phyloP scores from a whole-genome alignment of 2,329 filamentous ascomycete species.

The Alternaria infectoria region DNA sequence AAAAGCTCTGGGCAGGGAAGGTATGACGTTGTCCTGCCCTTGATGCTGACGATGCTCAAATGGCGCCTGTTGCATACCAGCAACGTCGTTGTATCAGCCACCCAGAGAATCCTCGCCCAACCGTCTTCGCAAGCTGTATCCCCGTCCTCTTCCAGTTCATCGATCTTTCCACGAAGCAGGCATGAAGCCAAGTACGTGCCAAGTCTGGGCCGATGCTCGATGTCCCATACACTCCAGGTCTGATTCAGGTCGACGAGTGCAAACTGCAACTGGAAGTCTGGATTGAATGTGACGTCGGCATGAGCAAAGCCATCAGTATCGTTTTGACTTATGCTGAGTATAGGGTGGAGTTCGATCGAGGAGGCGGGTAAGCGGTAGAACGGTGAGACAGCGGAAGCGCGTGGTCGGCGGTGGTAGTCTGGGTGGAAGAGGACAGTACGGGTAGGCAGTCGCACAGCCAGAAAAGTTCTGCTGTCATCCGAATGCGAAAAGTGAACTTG shows the following conservation, averaged over 20 bases:
- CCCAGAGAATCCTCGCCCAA: constrained; percentile 60
- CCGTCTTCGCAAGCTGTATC: constrained; percentile 47
- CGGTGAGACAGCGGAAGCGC: constrained; percentile 19
- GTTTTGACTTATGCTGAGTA: constrained; percentile 60
- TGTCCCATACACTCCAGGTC: constrained; percentile 72
- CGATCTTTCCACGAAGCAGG: constrained; percentile 35
- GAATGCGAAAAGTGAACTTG: constrained; percentile 60
- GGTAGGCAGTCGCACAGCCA: constrained; percentile 58
- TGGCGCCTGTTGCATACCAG: constrained; percentile 59
- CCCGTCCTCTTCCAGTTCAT: constrained; percentile 3
- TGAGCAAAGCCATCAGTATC: constrained; percentile 64
- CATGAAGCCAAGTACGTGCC: constrained; percentile 44
- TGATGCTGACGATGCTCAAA: constrained; percentile 46
- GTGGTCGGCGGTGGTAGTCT: constrained; percentile 18
- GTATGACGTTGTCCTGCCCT: constrained; percentile 18
- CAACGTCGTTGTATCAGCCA: constrained; percentile 55
- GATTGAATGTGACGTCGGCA: constrained; percentile 70
- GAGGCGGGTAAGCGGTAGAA: constrained; percentile 50
- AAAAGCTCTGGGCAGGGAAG: constrained; percentile 35
- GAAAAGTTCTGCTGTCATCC: constrained; percentile 52
- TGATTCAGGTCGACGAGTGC: constrained; percentile 70
- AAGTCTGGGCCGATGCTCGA: constrained; percentile 43
- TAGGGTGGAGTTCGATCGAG: constrained; percentile 61
- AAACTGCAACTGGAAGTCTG: constrained; percentile 65
- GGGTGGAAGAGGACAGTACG: constrained; percentile 58